Conservation (phyloP, 2,329 filamentous ascomycete genomes). For the Helotiales sp. region DNA sequence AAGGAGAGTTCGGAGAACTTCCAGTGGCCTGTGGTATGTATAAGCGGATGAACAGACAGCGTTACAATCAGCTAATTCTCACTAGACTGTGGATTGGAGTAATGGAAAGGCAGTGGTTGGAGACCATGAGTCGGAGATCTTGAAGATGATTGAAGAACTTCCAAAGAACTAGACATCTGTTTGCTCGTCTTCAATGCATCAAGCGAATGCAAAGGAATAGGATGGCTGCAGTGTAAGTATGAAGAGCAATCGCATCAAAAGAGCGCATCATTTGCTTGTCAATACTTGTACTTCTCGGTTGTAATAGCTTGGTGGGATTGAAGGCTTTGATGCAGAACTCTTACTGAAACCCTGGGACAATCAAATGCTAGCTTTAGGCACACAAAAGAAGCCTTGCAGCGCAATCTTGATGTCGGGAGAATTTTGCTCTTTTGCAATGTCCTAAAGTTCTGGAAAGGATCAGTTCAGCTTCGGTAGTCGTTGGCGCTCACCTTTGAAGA, state of each 20-base stretch:
- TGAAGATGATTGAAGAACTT: conserved; percentile 71
- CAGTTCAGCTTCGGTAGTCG: background rate
- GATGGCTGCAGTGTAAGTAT: background rate
- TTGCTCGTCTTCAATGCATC: conserved; percentile 6
- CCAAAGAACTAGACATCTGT: conserved; percentile 34
- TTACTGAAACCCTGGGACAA: too few species aligned
- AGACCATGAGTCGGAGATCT: conserved; percentile 83
- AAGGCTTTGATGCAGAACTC: too few species aligned
- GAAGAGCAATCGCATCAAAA: background rate
- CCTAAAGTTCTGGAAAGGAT: background rate
- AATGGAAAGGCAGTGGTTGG: conserved; percentile 79
- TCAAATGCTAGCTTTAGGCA: too few species aligned
- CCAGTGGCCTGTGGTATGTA: conserved; percentile 72
- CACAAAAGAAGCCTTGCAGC: too few species aligned
- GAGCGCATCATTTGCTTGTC: background rate
- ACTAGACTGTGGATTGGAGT: conserved; percentile 82
- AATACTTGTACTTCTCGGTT: too few species aligned
- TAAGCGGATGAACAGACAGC: background rate
- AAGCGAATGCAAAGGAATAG: conserved; percentile 5
- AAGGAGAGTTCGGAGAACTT: conserved; percentile 70
- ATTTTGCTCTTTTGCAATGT: background rate
- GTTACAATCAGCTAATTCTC: conserved; percentile 29
- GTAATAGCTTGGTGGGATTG: too few species aligned
- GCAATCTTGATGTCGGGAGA: background rate
- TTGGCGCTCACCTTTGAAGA: background rate